These are phyloP conservation scores for Dioszegia hungarica DNA, from an alignment of 768 basidiomycete genomes.

Conservation along the genomic window DNA sequence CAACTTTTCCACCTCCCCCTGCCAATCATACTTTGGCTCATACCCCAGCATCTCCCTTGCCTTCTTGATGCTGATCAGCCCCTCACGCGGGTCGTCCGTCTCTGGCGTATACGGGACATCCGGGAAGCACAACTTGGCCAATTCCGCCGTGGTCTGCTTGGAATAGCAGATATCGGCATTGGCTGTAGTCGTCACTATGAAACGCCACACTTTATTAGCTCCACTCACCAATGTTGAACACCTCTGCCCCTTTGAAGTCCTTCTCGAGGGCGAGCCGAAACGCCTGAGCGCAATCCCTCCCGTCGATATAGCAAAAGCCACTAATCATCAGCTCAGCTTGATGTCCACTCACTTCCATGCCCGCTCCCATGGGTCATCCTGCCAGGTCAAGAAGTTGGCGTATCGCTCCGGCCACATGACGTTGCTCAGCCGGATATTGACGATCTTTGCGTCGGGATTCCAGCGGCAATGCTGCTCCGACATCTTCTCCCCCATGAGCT, in stretches of 20 bases:
- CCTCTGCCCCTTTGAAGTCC: slow-evolving; percentile 33
- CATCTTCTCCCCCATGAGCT: slow-evolving; percentile 45
- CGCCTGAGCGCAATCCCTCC: slow-evolving; percentile 43
- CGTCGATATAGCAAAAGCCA: slow-evolving; percentile 46
- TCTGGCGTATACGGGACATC: slow-evolving; percentile 36
- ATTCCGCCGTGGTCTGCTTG: slow-evolving; percentile 29
- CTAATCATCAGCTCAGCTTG: slow-evolving; percentile 14
- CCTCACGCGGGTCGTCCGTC: slow-evolving; percentile 35
- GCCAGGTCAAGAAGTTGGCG: slow-evolving; percentile 37
- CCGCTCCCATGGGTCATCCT: slow-evolving; percentile 36
- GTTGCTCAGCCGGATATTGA: slow-evolving; percentile 44
- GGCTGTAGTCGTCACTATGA: no score
- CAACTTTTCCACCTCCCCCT: slow-evolving; percentile 28
- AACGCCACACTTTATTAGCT: no score
- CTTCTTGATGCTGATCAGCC: slow-evolving; percentile 43
- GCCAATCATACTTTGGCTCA: slow-evolving; percentile 43
- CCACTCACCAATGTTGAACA: slow-evolving; percentile 48
- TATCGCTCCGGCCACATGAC: slow-evolving; percentile 44
- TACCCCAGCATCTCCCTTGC: slow-evolving; percentile 43
- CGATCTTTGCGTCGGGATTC: slow-evolving; percentile 36
- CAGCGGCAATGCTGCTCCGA: slow-evolving; percentile 36
- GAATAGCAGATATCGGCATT: slow-evolving; percentile 38
- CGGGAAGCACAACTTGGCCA: slow-evolving; percentile 41
- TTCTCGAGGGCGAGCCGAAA: slow-evolving; percentile 39
- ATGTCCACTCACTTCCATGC: slow-evolving; percentile 38